Conservation (phyloP, 2,329 filamentous ascomycete species). For the Neopestalotiopsis sp. region DNA sequence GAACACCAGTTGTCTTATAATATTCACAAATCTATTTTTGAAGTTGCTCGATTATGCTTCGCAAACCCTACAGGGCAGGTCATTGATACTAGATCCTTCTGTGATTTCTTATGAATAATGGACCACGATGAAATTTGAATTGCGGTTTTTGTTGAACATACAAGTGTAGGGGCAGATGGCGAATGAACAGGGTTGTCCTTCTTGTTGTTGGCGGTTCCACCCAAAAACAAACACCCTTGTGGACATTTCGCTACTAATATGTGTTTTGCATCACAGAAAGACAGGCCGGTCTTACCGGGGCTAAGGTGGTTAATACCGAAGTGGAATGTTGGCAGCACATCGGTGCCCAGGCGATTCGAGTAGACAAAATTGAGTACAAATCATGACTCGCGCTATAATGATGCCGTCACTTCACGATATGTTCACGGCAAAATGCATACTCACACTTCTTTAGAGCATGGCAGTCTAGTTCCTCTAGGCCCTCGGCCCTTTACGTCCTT, state of each 20-base stretch:
- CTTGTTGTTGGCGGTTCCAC: no score
- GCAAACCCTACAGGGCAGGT: no score
- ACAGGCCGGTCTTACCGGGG: background rate
- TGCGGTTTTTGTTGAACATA: no score
- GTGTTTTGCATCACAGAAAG: background rate
- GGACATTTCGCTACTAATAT: background rate
- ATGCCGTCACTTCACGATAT: background rate
- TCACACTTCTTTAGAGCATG: background rate
- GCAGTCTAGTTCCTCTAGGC: background rate
- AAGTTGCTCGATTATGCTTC: no score
- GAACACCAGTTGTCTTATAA: no score
- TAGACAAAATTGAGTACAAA: background rate
- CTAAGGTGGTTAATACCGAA: background rate
- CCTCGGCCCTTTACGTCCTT: background rate
- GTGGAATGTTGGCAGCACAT: background rate
- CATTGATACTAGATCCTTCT: no score
- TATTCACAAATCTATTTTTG: no score
- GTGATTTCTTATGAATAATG: no score
- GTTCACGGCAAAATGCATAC: background rate
- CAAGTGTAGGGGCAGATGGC: no score
- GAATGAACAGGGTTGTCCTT: no score
- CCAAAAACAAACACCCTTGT: background rate
- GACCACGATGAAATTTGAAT: no score
- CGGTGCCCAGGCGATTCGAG: background rate
- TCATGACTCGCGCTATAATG: background rate